Base-by-base conservation (phyloP, 1,284 basidiomycete species). In the Tetrapyrgos nigripes region DNA sequence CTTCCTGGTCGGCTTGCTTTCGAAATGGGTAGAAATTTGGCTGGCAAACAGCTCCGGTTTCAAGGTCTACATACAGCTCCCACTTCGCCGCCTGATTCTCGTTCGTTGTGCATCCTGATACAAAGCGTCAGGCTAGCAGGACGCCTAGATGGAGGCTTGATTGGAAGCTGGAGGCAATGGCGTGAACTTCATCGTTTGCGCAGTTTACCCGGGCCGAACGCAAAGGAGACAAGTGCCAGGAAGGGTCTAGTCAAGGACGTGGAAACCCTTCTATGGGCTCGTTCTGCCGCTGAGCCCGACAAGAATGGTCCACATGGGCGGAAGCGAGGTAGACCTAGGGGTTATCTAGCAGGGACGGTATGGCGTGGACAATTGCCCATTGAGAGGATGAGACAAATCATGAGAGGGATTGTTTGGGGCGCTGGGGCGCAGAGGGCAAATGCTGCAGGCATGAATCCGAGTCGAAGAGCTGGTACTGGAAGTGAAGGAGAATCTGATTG, bases 31-130 rank as follows among this genome's bases (percentile, higher is more conserved):
- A n/a, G n/a, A n/a, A n/a, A 40, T n/a, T 5, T n/a, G 37, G 8
- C 5, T 40, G 8, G 37, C 4, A n/a, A n/a, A 17, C 19, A 40
- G 5, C 17, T n/a, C 17, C 6, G 37, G 4, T 17, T n/a, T 40
- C 37, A 40, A 17, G 37, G 37, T n/a, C 19, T 40, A 40, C 37
- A 40, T 40, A 40, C 37, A n/a, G 37, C 17, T 9, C 14, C 37
- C 37, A 40, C 13, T 11, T 40, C 37, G 17, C 65, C 72, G 1
- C 88, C 87, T 0, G 82, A 88, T 57, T 69, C 76, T 2, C 69
- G 73, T 45, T 83, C 87, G 28, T 78, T 93, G 55, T 77, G 79
- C 43, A 78, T 87, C 53, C 66, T 93, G 14, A 79, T 93, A 40
- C 79, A 84, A 48, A 77, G 85, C 0, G 87, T 86, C 0, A 75